Percentiles rank a stretch among this genome's conserved stretches.
Evolutionary conservation across 1,284 basidiomycete genomes (phyloP).

Genomic region (Lignosus rhinocerotis): DNA sequence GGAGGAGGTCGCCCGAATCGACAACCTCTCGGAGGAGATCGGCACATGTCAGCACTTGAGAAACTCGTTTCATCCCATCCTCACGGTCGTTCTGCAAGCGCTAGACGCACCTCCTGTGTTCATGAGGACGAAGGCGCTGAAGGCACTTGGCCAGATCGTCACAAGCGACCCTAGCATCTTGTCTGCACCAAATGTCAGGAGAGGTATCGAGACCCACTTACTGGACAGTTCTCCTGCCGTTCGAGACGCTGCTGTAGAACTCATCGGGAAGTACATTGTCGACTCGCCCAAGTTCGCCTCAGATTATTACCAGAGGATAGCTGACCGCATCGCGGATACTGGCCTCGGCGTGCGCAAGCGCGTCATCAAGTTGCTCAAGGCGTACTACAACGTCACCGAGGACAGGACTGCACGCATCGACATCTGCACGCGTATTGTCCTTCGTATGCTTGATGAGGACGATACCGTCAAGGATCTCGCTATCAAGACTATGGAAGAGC

Average conservation of each 20-base stretch:
- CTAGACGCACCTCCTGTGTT: conserved; percentile 83
- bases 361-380: conserved; percentile 90
- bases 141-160: conserved; percentile 83
- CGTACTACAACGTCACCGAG: conserved; percentile 71
- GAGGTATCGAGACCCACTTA: conserved; percentile 86
- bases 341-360: conserved; percentile 92
- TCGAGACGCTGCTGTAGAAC: conserved; percentile 92
- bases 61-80: conserved; percentile 77
- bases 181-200: conserved; percentile 66
- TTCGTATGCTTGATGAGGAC: conserved; percentile 89
- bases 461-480: conserved; percentile 92
- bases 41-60: conserved; percentile 73
- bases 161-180: conserved; percentile 86
- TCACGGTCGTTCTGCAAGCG: conserved; percentile 73
- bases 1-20: conserved; percentile 65
- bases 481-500: conserved; percentile 82
- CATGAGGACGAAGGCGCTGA: conserved; percentile 88
- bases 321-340: conserved; percentile 90
- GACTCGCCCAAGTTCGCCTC: conserved; percentile 82
- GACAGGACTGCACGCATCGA: conserved; percentile 69
- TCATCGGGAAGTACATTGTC: conserved; percentile 94
- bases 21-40: conserved; percentile 72
- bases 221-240: conserved; percentile 91
- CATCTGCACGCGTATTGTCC: conserved; percentile 81
- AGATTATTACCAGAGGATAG: conserved; percentile 85